Evolutionary conservation across 2,329 filamentous ascomycete species (phyloP).

Genomic region (Xylariomycetidae sp.): DNA sequence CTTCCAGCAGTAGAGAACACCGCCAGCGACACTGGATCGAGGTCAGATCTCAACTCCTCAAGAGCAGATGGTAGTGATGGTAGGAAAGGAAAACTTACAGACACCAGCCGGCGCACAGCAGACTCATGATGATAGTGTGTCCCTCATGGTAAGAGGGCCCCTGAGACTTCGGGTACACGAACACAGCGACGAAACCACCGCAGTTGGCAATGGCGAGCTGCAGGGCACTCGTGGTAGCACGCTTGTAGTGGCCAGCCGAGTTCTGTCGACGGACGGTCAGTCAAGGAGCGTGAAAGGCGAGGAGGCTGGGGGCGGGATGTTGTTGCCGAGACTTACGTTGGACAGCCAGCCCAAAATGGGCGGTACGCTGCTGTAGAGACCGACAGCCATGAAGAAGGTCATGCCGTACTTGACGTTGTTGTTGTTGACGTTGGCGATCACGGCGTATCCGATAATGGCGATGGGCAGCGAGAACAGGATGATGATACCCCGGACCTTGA

Average conservation of each 20-base stretch:
- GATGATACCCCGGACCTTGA: constrained; percentile 53
- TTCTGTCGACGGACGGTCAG: constrained; percentile 37
- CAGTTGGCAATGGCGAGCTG: constrained; percentile 64
- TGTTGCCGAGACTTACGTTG: constrained; percentile 44
- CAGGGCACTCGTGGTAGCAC: constrained; percentile 61
- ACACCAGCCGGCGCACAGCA: constrained; percentile 60
- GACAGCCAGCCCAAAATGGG: constrained; percentile 62
- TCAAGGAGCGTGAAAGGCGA: too few relatives aligned
- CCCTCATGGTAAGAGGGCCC: constrained; percentile 55
- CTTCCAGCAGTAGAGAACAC: constrained; percentile 59
- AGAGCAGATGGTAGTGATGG: too few relatives aligned
- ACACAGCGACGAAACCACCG: constrained; percentile 62
- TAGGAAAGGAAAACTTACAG: constrained; percentile 42
- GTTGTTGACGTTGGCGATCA: constrained; percentile 54
- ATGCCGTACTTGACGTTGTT: constrained; percentile 56
- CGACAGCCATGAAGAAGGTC: constrained; percentile 64
- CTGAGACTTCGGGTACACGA: constrained; percentile 55
- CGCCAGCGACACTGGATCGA: constrained; percentile 46
- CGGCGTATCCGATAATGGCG: constrained; percentile 61
- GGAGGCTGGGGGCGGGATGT: too few relatives aligned
- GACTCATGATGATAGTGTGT: constrained; percentile 55
- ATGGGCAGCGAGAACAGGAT: constrained; percentile 61
- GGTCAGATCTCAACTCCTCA: too few relatives aligned
- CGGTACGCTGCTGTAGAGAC: constrained; percentile 59
- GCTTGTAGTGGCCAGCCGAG: constrained; percentile 64